phyloP scores from a whole-genome alignment of 495 filamentous ascomycete species.

The Hypomontagnella monticulosa region DNA sequence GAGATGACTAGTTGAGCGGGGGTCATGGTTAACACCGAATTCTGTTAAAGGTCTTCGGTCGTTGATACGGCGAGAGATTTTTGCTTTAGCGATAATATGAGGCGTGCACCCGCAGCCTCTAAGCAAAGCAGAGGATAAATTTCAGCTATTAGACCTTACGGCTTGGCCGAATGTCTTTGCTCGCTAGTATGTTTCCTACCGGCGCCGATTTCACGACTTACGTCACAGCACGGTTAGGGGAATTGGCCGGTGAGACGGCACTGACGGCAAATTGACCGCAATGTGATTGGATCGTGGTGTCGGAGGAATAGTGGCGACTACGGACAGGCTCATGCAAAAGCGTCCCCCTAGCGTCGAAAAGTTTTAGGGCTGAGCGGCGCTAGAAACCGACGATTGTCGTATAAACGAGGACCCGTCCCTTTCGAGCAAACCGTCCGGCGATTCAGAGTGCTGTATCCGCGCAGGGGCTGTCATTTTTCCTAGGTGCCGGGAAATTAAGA shows the following conservation, averaged over 20 bases:
- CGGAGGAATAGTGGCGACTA: conserved; percentile 5
- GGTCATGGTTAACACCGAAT: conserved; percentile 18
- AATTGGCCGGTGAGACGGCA: conserved; percentile 8
- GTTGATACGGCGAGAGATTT: not conserved
- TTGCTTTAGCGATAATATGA: no score
- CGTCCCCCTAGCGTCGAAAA: conserved; percentile 12
- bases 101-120: no score
- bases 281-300: not conserved
- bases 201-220: not conserved
- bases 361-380: conserved; percentile 34
- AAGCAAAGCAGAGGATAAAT: no score
- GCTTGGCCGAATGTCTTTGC: no score
- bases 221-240: not conserved
- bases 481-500: not conserved
- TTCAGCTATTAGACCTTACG: no score
- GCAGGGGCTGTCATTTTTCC: not conserved
- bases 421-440: not conserved
- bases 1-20: conserved; percentile 4
- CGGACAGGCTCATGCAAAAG: not conserved
- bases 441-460: not conserved
- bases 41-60: conserved; percentile 24
- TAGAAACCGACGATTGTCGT: conserved; percentile 5
- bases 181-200: no score
- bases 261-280: conserved; percentile 12
- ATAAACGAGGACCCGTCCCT: conserved; percentile 6